A percentile compares a stretch with the other conserved stretches of the same genome.
Evolutionary conservation across 1,284 basidiomycete genomes (phyloP).

Genomic region (Cystobasidium sp.): DNA sequence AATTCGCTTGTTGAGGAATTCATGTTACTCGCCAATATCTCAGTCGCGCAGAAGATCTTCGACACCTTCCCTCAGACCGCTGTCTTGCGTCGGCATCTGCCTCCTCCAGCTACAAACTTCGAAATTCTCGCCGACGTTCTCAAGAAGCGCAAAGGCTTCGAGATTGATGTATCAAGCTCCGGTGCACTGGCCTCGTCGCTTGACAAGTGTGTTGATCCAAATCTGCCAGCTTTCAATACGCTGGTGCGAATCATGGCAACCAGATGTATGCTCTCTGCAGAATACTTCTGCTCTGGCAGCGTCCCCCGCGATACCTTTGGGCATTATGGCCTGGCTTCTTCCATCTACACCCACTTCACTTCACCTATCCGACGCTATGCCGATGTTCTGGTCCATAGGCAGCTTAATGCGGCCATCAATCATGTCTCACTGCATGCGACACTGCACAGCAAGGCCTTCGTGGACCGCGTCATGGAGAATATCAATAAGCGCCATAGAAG

Average conservation of each 20-base stretch:
- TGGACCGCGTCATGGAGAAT: constrained; percentile 82
- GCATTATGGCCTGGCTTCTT: constrained; percentile 94
- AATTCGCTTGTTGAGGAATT: constrained; percentile 98
- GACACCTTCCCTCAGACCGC: constrained; percentile 95
- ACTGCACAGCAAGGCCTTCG: constrained; percentile 84
- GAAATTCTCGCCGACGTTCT: constrained; percentile 95
- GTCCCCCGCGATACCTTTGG: constrained; percentile 90
- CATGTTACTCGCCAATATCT: constrained; percentile 97
- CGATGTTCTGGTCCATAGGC: constrained; percentile 93
- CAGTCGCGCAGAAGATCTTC: constrained; percentile 88
- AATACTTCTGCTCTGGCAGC: constrained; percentile 96
- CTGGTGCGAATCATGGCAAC: constrained; percentile 99
- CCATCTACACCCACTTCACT: constrained; percentile 99
- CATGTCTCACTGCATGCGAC: constrained; percentile 81
- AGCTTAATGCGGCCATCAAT: constrained; percentile 87
- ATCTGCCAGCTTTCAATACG: constrained; percentile 89
- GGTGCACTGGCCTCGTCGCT: constrained; percentile 86
- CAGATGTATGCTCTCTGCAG: constrained; percentile 95
- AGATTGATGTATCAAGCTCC: constrained; percentile 89
- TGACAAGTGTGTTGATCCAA: constrained; percentile 81
- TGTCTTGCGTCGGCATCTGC: constrained; percentile 88
- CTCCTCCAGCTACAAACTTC: constrained; percentile 91
- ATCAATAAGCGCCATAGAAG: constrained; percentile 92
- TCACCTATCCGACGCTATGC: constrained; percentile 90
- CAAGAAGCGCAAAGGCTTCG: constrained; percentile 79